Base-by-base conservation (phyloP, 441 rosid species). In the Gossypium schwendimanii region DNA sequence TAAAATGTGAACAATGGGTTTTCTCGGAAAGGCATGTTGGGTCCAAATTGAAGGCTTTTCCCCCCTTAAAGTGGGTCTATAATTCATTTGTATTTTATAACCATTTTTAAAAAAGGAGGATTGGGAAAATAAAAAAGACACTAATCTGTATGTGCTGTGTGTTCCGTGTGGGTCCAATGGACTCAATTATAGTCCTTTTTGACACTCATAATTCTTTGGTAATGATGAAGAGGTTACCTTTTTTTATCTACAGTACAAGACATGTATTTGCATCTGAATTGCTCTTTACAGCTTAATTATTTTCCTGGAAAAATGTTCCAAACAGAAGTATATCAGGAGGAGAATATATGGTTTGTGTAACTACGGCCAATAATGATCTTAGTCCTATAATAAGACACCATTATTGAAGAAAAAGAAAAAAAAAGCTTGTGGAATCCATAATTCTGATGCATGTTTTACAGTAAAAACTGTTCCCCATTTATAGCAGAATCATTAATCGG, bases 141-240 rank as follows among this genome's bases (percentile, higher is more conserved):
- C 84, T 81, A 86, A 83, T 81, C 80, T 78, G 71, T 77, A 74
- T 81, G 81, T 79, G 81, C 64, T 81, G 84, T 86, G 75, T 77
- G 73, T 64, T 57, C 33, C 74, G 79, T 77, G 91, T 80, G 92
- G 93, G 91, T 89, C 81, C 81, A 82, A 79, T 81, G 80, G 77
- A 57, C 72, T 89, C 85, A 74, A 85, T 83, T 85, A 50, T 84
- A 81, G 88, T 87, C 91, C 84, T 86, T 83, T 83, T 85, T 86
- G 82, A 81, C 44, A 24, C 83, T 81, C 87, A 81, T 86, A 21
- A 82, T 83, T 81, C 80, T 74, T 69, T 72, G 73, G 89, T 80
- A 86, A 91, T 90, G 79, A 92, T 88, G 87, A 86, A 15, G 61
- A 54, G 57, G 50, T 80, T 10, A 9, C 71, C 77, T 78, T 84